Conservation (phyloP, 1,139 yeast species). For the Keqinozyma sinolaborantium region DNA sequence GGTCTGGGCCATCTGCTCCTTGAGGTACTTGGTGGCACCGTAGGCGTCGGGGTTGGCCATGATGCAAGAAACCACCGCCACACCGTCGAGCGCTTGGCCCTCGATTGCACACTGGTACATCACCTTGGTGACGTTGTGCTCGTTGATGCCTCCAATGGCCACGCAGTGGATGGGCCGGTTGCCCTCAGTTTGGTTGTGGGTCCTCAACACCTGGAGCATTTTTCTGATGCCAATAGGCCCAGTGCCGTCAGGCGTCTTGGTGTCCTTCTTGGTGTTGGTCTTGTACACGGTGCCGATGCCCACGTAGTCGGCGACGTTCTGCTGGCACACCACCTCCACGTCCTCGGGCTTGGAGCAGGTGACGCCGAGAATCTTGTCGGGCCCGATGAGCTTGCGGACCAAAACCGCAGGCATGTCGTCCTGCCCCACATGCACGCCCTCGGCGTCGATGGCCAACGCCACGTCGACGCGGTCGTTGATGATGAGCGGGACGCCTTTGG, state of each 20-base stretch:
- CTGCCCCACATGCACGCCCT: slow-evolving; percentile 93
- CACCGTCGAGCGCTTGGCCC: slow-evolving; percentile 62
- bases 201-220: slow-evolving; percentile 48
- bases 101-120: slow-evolving; percentile 46
- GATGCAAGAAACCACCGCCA: slow-evolving; percentile 83
- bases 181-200: slow-evolving; percentile 16
- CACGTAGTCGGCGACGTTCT: slow-evolving; percentile 67
- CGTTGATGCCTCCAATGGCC: slow-evolving; percentile 85
- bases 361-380: slow-evolving; percentile 75
- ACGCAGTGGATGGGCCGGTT: slow-evolving; percentile 48
- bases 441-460: slow-evolving; percentile 86
- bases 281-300: slow-evolving; percentile 84
- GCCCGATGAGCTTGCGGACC: slow-evolving; percentile 66
- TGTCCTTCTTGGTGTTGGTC: slow-evolving; percentile 64
- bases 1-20: slow-evolving; percentile 11
- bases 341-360: slow-evolving; percentile 64
- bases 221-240: slow-evolving; percentile 68
- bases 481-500: slow-evolving; percentile 66
- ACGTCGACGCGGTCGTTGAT: slow-evolving; percentile 89
- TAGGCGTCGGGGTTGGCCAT: slow-evolving; percentile 67
- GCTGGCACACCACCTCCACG: slow-evolving; percentile 50
- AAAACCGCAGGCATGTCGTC: slow-evolving; percentile 72
- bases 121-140: slow-evolving; percentile 57
- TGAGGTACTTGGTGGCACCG: slow-evolving; percentile 42
- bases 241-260: slow-evolving; percentile 39